Evolutionary conservation across 2,329 filamentous ascomycete species (phyloP).

Genomic region (Diaporthe humulicola): DNA sequence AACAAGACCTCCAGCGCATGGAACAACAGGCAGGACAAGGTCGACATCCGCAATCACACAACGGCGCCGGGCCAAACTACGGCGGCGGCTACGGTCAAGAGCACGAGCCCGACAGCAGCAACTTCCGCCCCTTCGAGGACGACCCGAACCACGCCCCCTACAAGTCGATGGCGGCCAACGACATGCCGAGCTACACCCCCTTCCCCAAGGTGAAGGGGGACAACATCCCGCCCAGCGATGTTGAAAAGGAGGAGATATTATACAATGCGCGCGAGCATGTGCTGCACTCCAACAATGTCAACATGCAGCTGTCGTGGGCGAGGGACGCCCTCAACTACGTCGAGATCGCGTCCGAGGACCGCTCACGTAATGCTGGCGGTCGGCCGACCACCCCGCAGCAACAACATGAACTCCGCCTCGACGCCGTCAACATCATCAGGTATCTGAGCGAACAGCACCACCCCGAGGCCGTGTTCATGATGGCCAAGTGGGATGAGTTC

Average conservation of each 20-base stretch:
- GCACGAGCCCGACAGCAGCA: constrained; percentile 54
- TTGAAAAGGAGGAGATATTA: constrained; percentile 91
- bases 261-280: constrained; percentile 88
- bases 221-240: constrained; percentile 93
- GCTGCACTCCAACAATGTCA: constrained; percentile 91
- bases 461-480: constrained; percentile 93
- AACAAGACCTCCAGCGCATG: constrained; percentile 91
- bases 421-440: constrained; percentile 91
- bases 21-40: constrained; percentile 80
- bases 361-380: constrained; percentile 70
- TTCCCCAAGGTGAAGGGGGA: constrained; percentile 90
- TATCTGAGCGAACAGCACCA: constrained; percentile 94
- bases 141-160: constrained; percentile 49
- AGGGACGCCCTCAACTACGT: constrained; percentile 92
- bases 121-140: constrained; percentile 60
- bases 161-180: constrained; percentile 57
- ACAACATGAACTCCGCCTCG: constrained; percentile 88
- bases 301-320: constrained; percentile 97
- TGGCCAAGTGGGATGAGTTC: constrained; percentile 97
- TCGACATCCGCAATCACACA: constrained; percentile 50
- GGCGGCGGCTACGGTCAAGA: constrained; percentile 47
- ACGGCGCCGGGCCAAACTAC: constrained; percentile 47
- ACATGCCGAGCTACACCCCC: constrained; percentile 85
- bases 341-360: constrained; percentile 84
- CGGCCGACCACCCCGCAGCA: constrained; percentile 84